phyloP scores from a whole-genome alignment of 768 basidiomycete species.

The Fomitopsis serialis region DNA sequence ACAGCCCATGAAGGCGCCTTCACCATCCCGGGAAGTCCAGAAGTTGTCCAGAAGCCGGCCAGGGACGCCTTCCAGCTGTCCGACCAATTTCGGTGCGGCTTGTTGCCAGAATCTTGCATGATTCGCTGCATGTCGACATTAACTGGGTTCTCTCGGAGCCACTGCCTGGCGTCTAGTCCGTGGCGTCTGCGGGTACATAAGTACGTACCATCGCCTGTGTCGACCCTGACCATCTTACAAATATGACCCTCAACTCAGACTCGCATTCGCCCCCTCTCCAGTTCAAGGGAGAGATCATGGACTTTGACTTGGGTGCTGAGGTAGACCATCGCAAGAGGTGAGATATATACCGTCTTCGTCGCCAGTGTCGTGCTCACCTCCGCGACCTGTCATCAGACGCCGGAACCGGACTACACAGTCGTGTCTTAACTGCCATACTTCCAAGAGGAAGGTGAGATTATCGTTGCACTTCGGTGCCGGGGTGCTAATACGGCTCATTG shows the following conservation, averaged over 20 bases:
- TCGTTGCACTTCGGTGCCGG: conserved; percentile 4
- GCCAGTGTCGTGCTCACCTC: conserved; percentile 58
- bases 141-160: conserved; percentile 10
- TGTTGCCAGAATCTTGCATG: conserved; percentile 7
- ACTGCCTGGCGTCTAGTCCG: conserved; percentile 9
- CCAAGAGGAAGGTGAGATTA: conserved; percentile 76
- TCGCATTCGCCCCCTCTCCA: conserved; percentile 34
- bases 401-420: conserved; percentile 91
- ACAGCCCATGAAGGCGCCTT: conserved; percentile 12
- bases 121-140: conserved; percentile 11
- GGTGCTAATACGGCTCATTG: conserved; percentile 4
- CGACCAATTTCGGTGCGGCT: conserved; percentile 15
- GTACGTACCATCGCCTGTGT: conserved; percentile 13
- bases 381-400: conserved; percentile 43
- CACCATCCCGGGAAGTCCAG: conserved; percentile 12
- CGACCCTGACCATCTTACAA: conserved; percentile 12
- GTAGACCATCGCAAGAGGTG: conserved; percentile 28
- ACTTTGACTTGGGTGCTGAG: conserved; percentile 45
- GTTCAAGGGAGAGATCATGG: conserved; percentile 74
- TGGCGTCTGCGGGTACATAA: conserved; percentile 16
- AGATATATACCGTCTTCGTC: conserved; percentile 7
- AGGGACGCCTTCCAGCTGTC: conserved; percentile 12
- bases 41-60: conserved; percentile 9
- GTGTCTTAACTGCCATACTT: conserved; percentile 85
- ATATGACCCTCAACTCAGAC: conserved; percentile 15